Conservation (phyloP, 2,329 filamentous ascomycete genomes). For the Aureobasidium sp. region DNA sequence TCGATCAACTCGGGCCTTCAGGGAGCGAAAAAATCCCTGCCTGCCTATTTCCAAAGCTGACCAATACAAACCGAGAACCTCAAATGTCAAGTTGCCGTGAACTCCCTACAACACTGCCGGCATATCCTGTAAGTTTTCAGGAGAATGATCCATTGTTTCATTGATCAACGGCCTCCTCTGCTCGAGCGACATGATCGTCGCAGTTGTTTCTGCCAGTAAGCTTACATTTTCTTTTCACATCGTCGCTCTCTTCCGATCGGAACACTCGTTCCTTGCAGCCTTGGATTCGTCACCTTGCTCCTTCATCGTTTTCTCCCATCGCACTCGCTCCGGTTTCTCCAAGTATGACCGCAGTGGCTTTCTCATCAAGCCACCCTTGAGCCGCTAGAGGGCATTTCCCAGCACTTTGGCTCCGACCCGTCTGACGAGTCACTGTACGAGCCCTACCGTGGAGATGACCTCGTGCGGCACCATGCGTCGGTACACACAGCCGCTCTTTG, state of each 20-base stretch:
- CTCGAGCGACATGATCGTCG: slow-evolving; percentile 13
- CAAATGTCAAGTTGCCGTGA: neutral
- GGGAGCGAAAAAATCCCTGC: slow-evolving; percentile 9
- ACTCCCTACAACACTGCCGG: slow-evolving; percentile 3
- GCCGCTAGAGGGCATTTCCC: neutral
- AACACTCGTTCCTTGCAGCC: neutral
- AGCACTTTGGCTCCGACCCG: slow-evolving; percentile 10
- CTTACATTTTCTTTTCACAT: slow-evolving; percentile 7
- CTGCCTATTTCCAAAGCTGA: slow-evolving; percentile 10
- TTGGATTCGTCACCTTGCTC: neutral
- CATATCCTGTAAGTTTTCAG: slow-evolving; percentile 4
- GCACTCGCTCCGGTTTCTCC: neutral
- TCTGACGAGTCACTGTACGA: slow-evolving; percentile 5
- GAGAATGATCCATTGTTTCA: slow-evolving; percentile 15
- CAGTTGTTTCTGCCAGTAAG: neutral
- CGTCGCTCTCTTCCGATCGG: slow-evolving; percentile 7
- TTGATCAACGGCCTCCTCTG: slow-evolving; percentile 6
- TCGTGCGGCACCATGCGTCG: slow-evolving; percentile 15
- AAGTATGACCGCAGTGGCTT: slow-evolving; percentile 12
- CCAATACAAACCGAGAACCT: slow-evolving; percentile 1
- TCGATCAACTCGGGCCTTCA: slow-evolving; percentile 10
- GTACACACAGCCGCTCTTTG: slow-evolving; percentile 11
- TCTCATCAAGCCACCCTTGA: neutral
- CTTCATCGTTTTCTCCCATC: neutral
- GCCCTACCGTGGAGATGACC: slow-evolving; percentile 14